Conservation (phyloP, 495 filamentous ascomycete species). For the Clavariopsis aquatica region DNA sequence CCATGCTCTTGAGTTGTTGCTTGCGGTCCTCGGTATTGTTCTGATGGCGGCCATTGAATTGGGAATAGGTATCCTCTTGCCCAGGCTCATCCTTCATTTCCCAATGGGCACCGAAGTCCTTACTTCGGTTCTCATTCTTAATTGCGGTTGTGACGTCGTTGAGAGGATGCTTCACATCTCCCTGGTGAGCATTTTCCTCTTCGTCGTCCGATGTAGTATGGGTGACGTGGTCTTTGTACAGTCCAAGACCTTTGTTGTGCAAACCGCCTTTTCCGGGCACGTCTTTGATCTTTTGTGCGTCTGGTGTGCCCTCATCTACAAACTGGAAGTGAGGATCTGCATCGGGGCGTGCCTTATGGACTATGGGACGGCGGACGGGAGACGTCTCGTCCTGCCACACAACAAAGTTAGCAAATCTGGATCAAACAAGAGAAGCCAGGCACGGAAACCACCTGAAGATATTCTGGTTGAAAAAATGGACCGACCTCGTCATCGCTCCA, state of each 20-base stretch:
- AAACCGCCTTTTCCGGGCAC: slow-evolving; percentile 29
- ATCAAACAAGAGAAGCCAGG: neutral
- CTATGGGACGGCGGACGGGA: slow-evolving; percentile 51
- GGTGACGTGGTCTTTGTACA: slow-evolving; percentile 76
- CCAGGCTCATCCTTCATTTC: slow-evolving; percentile 58
- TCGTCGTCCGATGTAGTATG: slow-evolving; percentile 51
- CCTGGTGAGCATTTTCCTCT: slow-evolving; percentile 42
- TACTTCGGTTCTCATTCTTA: slow-evolving; percentile 66
- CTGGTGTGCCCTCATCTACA: slow-evolving; percentile 55
- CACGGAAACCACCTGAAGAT: slow-evolving; percentile 17
- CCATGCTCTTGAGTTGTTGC: slow-evolving; percentile 32
- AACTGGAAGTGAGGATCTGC: slow-evolving; percentile 79
- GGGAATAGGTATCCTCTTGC: neutral
- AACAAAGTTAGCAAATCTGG: slow-evolving; percentile 9
- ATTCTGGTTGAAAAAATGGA: slow-evolving; percentile 16
- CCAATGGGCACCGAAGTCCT: slow-evolving; percentile 76
- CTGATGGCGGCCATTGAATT: slow-evolving; percentile 7
- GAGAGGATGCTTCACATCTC: slow-evolving; percentile 49
- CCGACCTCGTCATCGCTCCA: slow-evolving; percentile 64
- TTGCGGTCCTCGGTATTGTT: slow-evolving; percentile 24
- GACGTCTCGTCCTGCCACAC: slow-evolving; percentile 39
- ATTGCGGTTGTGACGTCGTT: slow-evolving; percentile 65
- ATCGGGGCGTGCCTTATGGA: slow-evolving; percentile 71
- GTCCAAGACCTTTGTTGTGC: slow-evolving; percentile 64
- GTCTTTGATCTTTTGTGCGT: slow-evolving; percentile 39